phyloP scores from a whole-genome alignment of 805 yeast species.

The Peterozyma toletana region DNA sequence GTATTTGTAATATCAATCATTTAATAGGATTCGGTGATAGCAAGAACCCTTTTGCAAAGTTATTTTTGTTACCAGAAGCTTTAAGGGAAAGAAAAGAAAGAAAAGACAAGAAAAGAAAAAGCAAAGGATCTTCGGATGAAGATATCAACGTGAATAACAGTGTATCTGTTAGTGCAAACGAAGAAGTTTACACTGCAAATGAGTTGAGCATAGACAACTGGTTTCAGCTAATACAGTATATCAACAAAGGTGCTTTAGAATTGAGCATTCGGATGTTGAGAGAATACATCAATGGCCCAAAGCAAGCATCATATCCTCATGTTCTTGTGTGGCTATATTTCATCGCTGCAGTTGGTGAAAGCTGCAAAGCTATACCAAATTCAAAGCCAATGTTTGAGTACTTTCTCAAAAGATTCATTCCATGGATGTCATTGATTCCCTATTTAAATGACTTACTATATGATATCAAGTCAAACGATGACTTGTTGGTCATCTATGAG shows the following conservation, averaged over 20 bases:
- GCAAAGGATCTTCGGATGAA: constrained; percentile 17
- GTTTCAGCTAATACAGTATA: constrained; percentile 46
- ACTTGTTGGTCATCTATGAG: constrained; percentile 10
- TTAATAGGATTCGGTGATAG: constrained; percentile 74
- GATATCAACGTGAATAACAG: not conserved
- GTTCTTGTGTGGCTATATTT: constrained; percentile 73
- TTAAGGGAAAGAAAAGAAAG: constrained; percentile 65
- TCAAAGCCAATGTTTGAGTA: constrained; percentile 40
- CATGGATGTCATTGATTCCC: constrained; percentile 60
- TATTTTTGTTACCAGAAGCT: constrained; percentile 67
- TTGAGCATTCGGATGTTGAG: constrained; percentile 61
- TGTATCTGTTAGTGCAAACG: constrained; percentile 8
- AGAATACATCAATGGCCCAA: constrained; percentile 65
- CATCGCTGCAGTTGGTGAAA: constrained; percentile 54
- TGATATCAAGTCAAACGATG: constrained; percentile 20
- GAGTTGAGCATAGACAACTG: constrained; percentile 35
- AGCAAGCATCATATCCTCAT: constrained; percentile 65
- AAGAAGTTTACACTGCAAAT: constrained; percentile 18
- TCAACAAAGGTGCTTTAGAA: constrained; percentile 60
- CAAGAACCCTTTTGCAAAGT: constrained; percentile 66
- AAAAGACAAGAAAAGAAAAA: constrained; percentile 55
- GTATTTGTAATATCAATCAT: constrained; percentile 69
- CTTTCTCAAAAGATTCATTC: constrained; percentile 49
- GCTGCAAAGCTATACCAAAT: constrained; percentile 36
- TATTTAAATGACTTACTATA: constrained; percentile 54